Evolutionary conservation across 257 asterid genomes (phyloP).

Genomic region (Ligustrum vulgare): DNA sequence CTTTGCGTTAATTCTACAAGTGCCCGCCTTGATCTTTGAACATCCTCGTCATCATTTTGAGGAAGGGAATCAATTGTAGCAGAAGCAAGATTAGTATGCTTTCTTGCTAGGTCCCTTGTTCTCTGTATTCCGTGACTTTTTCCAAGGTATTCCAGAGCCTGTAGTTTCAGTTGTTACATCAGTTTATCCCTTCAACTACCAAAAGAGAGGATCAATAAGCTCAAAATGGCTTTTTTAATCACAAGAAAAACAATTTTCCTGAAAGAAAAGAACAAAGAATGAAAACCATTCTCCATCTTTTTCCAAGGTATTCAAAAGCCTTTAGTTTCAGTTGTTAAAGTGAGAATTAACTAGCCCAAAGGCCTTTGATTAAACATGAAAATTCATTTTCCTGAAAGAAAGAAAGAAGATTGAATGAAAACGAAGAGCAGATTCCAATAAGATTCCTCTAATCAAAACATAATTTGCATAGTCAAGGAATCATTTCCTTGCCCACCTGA

Average conservation of each 20-base stretch:
- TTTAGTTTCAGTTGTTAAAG: slow-evolving; percentile 28
- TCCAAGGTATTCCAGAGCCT: slow-evolving; percentile 83
- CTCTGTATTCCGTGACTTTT: slow-evolving; percentile 79
- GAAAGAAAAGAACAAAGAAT: neutral
- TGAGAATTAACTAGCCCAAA: neutral
- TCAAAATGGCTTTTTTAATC: neutral
- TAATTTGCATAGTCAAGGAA: too few species aligned
- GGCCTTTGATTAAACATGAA: neutral
- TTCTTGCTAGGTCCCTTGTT: slow-evolving; percentile 77
- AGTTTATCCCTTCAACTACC: neutral
- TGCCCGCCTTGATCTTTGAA: slow-evolving; percentile 79
- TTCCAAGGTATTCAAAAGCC: slow-evolving; percentile 81
- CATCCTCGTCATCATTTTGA: slow-evolving; percentile 64
- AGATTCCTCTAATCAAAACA: neutral
- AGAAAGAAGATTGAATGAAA: neutral
- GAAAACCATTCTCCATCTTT: slow-evolving; percentile 57
- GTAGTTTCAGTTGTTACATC: slow-evolving; percentile 20
- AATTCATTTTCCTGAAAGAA: neutral
- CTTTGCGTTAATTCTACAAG: slow-evolving; percentile 75
- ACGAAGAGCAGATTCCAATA: neutral
- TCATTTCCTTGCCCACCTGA: neutral
- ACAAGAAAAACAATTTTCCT: neutral
- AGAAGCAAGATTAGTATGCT: slow-evolving; percentile 84
- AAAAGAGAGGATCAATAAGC: neutral
- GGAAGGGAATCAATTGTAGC: slow-evolving; percentile 78